Percentiles rank a stretch among this genome's conserved stretches.
Conservation (phyloP, 371 early-diverging fungal genomes). For the Dichotomocladium elegans region DNA sequence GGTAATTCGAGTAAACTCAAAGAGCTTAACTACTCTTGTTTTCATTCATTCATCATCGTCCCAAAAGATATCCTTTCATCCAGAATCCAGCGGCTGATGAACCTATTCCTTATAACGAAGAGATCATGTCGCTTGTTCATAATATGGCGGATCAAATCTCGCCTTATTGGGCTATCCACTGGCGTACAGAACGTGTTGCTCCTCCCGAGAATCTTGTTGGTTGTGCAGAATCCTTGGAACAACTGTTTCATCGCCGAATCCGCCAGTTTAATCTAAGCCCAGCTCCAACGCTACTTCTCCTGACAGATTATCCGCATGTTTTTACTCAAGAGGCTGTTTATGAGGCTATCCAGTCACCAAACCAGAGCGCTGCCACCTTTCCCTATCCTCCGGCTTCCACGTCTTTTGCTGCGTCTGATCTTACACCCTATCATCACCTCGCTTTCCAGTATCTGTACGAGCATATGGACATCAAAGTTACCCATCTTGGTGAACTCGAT, state of each 20-base stretch:
- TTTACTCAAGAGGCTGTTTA: slow-evolving; percentile 11
- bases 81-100: slow-evolving; percentile 16
- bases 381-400: slow-evolving; percentile 14
- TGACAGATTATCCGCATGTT: slow-evolving; percentile 35
- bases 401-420: slow-evolving; percentile 12
- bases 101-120: slow-evolving; percentile 27
- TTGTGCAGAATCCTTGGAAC: slow-evolving; percentile 23
- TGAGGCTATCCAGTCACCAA: slow-evolving; percentile 3
- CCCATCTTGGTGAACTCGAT: slow-evolving; percentile 12
- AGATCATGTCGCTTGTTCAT: slow-evolving; percentile 11
- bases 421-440: slow-evolving; percentile 21
- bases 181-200: slow-evolving; percentile 32
- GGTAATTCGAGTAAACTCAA: slow-evolving; percentile 10
- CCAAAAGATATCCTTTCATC: slow-evolving; percentile 27
- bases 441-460: slow-evolving; percentile 26
- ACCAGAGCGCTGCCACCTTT: not conserved
- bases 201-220: slow-evolving; percentile 16
- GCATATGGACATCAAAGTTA: slow-evolving; percentile 17
- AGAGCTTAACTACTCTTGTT: not conserved
- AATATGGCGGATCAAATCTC: slow-evolving; percentile 10
- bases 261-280: not conserved
- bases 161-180: slow-evolving; percentile 32
- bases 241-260: not conserved
- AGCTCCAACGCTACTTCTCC: slow-evolving; percentile 19
- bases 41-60: no score